phyloP scores from a whole-genome alignment of 1,284 basidiomycete species.

The Pseudozyma thailandica region DNA sequence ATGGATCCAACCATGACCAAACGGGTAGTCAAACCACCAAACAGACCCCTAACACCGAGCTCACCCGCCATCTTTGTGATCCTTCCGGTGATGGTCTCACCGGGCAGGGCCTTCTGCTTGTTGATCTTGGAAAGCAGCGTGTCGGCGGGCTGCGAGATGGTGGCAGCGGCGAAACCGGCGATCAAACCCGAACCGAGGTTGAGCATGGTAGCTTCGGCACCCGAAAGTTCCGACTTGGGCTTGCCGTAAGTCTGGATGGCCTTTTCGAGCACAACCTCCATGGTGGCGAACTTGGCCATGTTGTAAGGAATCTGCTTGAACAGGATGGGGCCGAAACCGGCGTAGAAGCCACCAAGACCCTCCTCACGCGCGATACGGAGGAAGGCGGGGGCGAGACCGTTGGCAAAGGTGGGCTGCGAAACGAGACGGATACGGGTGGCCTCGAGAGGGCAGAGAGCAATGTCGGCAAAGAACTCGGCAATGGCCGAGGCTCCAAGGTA shows the following conservation, averaged over 20 bases:
- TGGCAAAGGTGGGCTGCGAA: conserved; percentile 67
- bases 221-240: conserved; percentile 70
- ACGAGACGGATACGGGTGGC: conserved; percentile 68
- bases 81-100: conserved; percentile 71
- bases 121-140: conserved; percentile 73
- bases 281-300: conserved; percentile 71
- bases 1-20: conserved; percentile 70
- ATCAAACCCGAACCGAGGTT: conserved; percentile 67
- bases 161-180: conserved; percentile 67
- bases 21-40: conserved; percentile 71
- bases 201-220: conserved; percentile 57
- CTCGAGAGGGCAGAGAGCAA: conserved; percentile 68
- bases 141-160: conserved; percentile 68
- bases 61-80: conserved; percentile 70
- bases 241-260: conserved; percentile 70
- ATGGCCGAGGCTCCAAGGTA: conserved; percentile 66
- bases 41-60: conserved; percentile 72
- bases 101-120: conserved; percentile 73
- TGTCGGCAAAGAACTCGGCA: conserved; percentile 68
- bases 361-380: conserved; percentile 63
- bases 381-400: conserved; percentile 66
- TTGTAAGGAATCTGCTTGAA: conserved; percentile 69
- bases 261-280: conserved; percentile 70
- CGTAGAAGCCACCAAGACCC: conserved; percentile 67
- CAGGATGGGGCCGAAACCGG: conserved; percentile 70